Evolutionary conservation across 257 asterid species (phyloP), one percentile per base, ranked within the genome.

Genomic region (Penstemon newberryi): DNA sequence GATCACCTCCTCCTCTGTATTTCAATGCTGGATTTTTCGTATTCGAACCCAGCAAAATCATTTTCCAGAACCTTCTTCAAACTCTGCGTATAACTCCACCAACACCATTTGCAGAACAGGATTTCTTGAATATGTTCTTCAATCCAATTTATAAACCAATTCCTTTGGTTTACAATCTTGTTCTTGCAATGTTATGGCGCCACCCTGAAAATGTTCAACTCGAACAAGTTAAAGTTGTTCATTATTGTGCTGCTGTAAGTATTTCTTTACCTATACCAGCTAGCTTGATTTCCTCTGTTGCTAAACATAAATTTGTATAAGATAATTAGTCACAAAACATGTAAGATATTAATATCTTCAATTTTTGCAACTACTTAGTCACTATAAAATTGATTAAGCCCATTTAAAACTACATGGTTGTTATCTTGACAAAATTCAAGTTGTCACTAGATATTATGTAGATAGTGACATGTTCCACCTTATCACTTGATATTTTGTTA

Each of bases 91-190:
- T 76, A 74, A 85, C 86, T 25, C 78, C 83, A 0, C 91, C 91
- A 1, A 83, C 91, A 10, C 85, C 88, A 0, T 85, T 85, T 53
- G 88, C 91, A 0, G 91, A 87, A 75, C 95, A 87, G 92, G 95
- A 85, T 80, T 83, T 85, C 82, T 72, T 85, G 83, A 87, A 87
- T 85, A 70, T 50, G 79, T 87, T 79, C 83, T 83, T 87, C 84
- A 65, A 78, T 15, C 61, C 63, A 38, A 67, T 79, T 78, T 87
- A 85, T 77, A 83, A 83, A 38, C 95, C 91, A 0, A 87, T 85
- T n/a, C 89, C 92, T 10, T 67, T 71, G 7, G 47, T 47, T 33
- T 87, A 87, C 86, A 87, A 87, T 68, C 81, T 85, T 43, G 90
- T 87, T 8, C 76, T 87, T 3, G 92, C 95, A 11, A 85, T 85